phyloP scores from a whole-genome alignment of 1,284 basidiomycete species.

The Tausonia pullulans region DNA sequence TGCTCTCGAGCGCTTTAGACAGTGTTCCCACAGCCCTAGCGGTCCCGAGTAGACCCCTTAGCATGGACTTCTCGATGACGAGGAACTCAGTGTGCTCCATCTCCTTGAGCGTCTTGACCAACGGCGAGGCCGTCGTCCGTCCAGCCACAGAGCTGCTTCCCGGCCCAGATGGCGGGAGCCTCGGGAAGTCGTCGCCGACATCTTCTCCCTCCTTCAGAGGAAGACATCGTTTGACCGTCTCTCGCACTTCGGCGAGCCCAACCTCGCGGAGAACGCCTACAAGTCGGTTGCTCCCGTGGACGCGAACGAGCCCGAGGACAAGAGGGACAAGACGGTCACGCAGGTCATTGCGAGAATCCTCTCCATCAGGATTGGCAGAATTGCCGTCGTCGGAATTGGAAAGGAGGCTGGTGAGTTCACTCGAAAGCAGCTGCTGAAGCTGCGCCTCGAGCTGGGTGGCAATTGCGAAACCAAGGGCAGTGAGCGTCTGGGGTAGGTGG shows the following conservation, averaged over 20 bases:
- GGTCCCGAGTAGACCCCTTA: constrained; percentile 52
- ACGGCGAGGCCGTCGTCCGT: constrained; percentile 23
- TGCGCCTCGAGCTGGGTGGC: constrained; percentile 66
- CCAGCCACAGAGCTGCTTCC: too few relatives aligned
- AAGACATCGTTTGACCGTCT: constrained; percentile 38
- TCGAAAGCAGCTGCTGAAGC: constrained; percentile 30
- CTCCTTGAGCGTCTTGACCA: constrained; percentile 50
- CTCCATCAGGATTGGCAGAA: too few relatives aligned
- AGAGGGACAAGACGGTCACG: constrained; percentile 44
- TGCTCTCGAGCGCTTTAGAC: constrained; percentile 48
- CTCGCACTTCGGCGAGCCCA: constrained; percentile 54
- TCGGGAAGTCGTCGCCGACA: constrained; percentile 39
- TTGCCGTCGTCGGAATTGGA: too few relatives aligned
- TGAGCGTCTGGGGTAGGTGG: constrained; percentile 56
- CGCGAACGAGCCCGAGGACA: constrained; percentile 61
- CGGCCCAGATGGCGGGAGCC: too few relatives aligned
- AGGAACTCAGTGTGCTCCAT: constrained; percentile 63
- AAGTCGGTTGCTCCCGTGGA: constrained; percentile 59
- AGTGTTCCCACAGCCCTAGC: constrained; percentile 63
- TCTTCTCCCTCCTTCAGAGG: constrained; percentile 36
- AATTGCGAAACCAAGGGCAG: constrained; percentile 55
- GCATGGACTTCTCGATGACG: constrained; percentile 50
- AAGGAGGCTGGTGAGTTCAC: too few relatives aligned
- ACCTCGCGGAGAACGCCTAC: constrained; percentile 64
- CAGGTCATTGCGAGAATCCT: background rate